phyloP scores from a whole-genome alignment of 148 eudicot genomes.

The Euryodendron excelsum region DNA sequence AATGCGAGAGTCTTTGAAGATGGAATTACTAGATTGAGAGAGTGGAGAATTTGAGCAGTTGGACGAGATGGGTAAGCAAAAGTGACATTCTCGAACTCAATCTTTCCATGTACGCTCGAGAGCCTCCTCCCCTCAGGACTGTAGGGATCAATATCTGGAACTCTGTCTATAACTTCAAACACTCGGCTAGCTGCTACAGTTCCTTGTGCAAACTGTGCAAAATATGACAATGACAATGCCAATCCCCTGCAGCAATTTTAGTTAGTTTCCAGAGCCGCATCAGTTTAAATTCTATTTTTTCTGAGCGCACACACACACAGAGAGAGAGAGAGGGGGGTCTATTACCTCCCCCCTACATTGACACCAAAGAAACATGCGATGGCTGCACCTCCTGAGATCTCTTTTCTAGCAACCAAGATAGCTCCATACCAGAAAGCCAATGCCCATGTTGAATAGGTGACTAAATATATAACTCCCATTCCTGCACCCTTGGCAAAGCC shows the following conservation, averaged over 20 bases:
- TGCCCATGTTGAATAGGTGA: constrained; percentile 54
- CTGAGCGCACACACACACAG: neutral
- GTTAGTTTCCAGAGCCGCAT: neutral
- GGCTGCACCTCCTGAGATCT: constrained; percentile 42
- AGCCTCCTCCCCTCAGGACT: constrained; percentile 45
- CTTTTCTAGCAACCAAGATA: constrained; percentile 32
- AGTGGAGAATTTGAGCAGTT: constrained; percentile 32
- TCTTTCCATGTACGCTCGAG: constrained; percentile 33
- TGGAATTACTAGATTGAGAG: constrained; percentile 41
- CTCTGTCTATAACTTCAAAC: constrained; percentile 46
- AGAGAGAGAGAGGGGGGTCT: neutral
- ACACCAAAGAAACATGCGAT: constrained; percentile 60
- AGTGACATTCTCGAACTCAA: constrained; percentile 37
- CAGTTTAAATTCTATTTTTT: neutral
- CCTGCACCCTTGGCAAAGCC: constrained; percentile 59
- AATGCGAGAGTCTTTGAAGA: constrained; percentile 40
- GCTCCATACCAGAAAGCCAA: constrained; percentile 59
- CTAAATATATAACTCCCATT: constrained; percentile 47
- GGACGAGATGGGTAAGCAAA: constrained; percentile 58
- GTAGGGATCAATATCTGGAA: constrained; percentile 50
- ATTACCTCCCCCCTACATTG: constrained; percentile 51
- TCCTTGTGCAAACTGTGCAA: constrained; percentile 57
- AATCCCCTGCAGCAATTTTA: constrained; percentile 33
- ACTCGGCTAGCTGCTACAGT: constrained; percentile 52
- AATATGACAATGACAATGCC: constrained; percentile 46